Base-by-base conservation (phyloP, 108 stramenopile genomes). In the Stephanodiscus minutulus region DNA sequence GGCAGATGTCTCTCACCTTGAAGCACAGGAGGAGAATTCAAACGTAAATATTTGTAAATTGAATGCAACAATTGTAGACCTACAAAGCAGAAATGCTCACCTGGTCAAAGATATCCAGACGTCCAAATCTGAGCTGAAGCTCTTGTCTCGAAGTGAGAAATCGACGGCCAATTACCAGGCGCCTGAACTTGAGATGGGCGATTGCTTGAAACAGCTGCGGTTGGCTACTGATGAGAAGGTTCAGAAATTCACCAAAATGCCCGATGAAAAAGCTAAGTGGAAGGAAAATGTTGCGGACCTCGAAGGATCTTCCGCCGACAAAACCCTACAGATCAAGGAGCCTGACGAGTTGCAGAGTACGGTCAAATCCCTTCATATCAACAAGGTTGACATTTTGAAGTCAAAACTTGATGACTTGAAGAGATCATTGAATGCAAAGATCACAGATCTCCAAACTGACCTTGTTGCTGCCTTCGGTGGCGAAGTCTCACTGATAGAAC, bases 401-500 rank as follows among this genome's bases (percentile, higher is more conserved):
- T n/a, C n/a, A n/a, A n/a, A n/a, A n/a, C n/a, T n/a, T n/a, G n/a
- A 21, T 6, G 50, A 52, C 7, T 52, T 52, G 50, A 0, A 52
- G 50, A 7, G 7, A 24, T 5, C 50, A 31, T 76, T 86, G 74
- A 68, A 82, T 41, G 61, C 41, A 27, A 74, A 80, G 59, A 79
- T 86, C 63, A 46, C 60, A 22, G 48, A 66, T n/a, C 61, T 86
- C 21, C 66, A 72, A 60, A 54, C 67, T 41, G 79, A 86, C 54
- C 56, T 75, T 1, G 59, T 54, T 20, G 48, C 54, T 28, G 66
- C 48, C 12, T 61, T 29, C 50, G 41, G 58, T 43, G 55, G 59
- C 29, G 61, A 56, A 43, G 28, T 43, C 8, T 64, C 73, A 7
- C 47, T 74, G 54, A 55, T 57, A 60, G 41, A 52, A 37, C 60